These are phyloP conservation scores for Balansia obtecta DNA, from an alignment of 2,329 filamentous ascomycete genomes.

Conservation along the genomic window DNA sequence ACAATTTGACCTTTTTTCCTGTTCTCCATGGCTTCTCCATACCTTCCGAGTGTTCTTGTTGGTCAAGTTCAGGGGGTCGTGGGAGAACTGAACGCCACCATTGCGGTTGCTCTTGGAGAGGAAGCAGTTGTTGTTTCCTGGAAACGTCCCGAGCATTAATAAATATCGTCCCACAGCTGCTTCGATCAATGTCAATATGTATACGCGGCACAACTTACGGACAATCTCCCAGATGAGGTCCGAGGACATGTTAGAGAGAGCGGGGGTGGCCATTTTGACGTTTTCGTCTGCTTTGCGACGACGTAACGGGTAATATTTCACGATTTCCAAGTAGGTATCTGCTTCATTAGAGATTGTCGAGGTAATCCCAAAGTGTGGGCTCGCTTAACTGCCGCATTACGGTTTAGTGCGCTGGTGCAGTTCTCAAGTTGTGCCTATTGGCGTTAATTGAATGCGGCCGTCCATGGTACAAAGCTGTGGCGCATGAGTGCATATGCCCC, in stretches of 20 bases:
- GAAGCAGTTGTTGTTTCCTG: slow-evolving; percentile 80
- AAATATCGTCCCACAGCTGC: neutral
- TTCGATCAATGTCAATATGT: neutral
- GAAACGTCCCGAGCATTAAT: neutral
- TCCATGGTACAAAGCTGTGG: neutral
- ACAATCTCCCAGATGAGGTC: slow-evolving; percentile 92
- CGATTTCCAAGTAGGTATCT: slow-evolving; percentile 11
- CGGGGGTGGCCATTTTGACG: slow-evolving; percentile 43
- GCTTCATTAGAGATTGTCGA: slow-evolving; percentile 14
- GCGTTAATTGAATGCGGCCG: slow-evolving; percentile 10
- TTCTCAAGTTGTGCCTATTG: slow-evolving; percentile 9
- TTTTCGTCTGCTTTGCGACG: slow-evolving; percentile 19
- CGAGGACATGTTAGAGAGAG: slow-evolving; percentile 63
- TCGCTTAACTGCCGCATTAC: slow-evolving; percentile 21
- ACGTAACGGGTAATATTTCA: slow-evolving; percentile 8
- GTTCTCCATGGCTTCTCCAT: slow-evolving; percentile 10
- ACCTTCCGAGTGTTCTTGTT: slow-evolving; percentile 93
- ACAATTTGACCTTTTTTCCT: neutral
- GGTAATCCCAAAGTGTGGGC: slow-evolving; percentile 27
- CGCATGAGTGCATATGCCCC: neutral
- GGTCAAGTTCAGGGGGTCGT: slow-evolving; percentile 83
- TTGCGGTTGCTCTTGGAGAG: slow-evolving; percentile 77
- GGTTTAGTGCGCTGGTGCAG: slow-evolving; percentile 14
- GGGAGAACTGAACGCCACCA: slow-evolving; percentile 81
- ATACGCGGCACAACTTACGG: slow-evolving; percentile 56